Base-by-base conservation (phyloP, 768 basidiomycete genomes). In the Pleurotus ostreatus region DNA sequence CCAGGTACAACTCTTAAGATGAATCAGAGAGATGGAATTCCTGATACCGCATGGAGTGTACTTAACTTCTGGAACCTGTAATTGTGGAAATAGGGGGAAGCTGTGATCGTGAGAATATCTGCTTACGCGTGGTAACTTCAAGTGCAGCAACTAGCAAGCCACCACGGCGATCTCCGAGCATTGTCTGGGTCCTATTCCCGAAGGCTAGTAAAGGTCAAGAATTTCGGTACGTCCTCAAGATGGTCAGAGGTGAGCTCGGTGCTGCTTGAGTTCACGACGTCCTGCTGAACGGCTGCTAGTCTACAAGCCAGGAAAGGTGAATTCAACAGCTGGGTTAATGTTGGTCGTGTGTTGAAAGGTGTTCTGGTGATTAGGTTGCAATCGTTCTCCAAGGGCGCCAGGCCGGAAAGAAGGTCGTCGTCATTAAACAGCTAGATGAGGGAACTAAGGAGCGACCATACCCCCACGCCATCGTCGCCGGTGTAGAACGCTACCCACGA, bases 311-410 rank as follows among this genome's bases (percentile, higher is more conserved):
- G 92, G 93, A 76, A 95, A 95, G 83, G 92, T 93, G 66, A 55
- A 63, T 59, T n/a, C 13, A 48, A 45, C 16, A 8, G 13, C 30
- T 46, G 7, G 22, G 16, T 45, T 16, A 39, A 52, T 37, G 23
- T 11, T n/a, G 9, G 12, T 53, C 46, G 48, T 23, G 43, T 41
- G n/a, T 40, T 34, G 51, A 61, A 49, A 45, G 51, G n/a, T 18
- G 11, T 49, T 11, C 9, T 25, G n/a, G 23, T 53, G 15, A 12
- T 3, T 61, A 93, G 91, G 92, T 95, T 65, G 93, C 92, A 63
- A 94, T 98, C 78, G 86, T 98, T 74, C 92, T 98, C 71, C 92
- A 94, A 78, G 97, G 97, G 71, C 94, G 97, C 71, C 97, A 98
- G 74, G 97, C 97, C 63, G 97, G 97, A 70, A 94, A 92, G 81